Evolutionary conservation across 306 rosid genomes (phyloP).

Genomic region (Prunus persica): DNA sequence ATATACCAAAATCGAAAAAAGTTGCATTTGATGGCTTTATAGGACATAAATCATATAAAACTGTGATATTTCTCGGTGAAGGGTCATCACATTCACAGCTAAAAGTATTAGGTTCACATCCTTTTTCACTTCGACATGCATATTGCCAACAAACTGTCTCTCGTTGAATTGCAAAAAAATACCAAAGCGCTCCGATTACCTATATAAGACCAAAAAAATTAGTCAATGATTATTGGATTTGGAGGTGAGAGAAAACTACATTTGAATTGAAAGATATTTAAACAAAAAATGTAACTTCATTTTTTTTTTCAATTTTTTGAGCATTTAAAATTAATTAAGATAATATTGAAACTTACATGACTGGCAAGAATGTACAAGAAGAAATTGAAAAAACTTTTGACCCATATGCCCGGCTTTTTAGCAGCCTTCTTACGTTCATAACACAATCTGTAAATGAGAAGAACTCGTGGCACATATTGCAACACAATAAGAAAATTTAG

Average conservation of each 20-base stretch:
- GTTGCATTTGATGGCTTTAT: not conserved
- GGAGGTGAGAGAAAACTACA: not conserved
- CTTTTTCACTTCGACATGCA: not conserved
- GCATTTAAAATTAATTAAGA: not conserved
- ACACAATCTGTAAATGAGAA: not conserved
- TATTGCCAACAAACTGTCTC: not conserved
- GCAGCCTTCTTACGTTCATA: not conserved
- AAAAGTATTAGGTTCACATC: not conserved
- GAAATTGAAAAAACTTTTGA: not conserved
- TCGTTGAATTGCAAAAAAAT: not conserved
- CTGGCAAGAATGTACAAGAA: not conserved
- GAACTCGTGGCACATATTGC: constrained; percentile 6
- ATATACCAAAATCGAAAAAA: not conserved
- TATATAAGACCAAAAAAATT: too few species aligned
- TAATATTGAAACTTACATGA: not conserved
- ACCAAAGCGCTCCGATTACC: not conserved
- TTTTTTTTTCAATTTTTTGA: too few species aligned
- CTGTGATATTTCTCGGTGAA: not conserved
- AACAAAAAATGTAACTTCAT: too few species aligned
- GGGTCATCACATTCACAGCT: not conserved
- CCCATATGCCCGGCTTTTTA: not conserved
- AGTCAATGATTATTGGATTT: too few species aligned
- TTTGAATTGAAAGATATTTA: too few species aligned
- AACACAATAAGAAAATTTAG: not conserved
- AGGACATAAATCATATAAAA: not conserved